These are phyloP conservation scores for Cystobasidiopsis lactophilus DNA, from an alignment of 768 basidiomycete species.

Conservation along the genomic window DNA sequence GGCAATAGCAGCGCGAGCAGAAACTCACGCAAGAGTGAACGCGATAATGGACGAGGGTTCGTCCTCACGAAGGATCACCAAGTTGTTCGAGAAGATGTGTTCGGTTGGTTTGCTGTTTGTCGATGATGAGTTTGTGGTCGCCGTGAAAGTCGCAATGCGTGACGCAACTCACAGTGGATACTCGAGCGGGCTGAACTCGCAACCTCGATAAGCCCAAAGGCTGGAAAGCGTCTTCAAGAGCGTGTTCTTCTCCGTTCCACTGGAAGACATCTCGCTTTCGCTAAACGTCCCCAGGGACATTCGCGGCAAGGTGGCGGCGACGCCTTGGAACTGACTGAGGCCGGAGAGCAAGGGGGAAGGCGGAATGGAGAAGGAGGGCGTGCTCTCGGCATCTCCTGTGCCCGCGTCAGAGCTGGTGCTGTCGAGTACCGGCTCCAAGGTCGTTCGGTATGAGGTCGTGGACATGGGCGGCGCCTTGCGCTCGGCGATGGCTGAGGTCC, in stretches of 20 bases:
- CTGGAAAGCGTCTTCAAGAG: constrained; percentile 64
- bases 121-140: neutral
- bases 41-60: constrained; percentile 97
- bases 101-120: constrained; percentile 29
- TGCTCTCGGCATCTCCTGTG: neutral
- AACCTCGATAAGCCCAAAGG: constrained; percentile 44
- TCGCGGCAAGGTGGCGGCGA: constrained; percentile 8
- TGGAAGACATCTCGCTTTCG: constrained; percentile 28
- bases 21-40: constrained; percentile 57
- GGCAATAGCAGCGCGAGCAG: neutral
- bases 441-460: too few species aligned
- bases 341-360: constrained; percentile 10
- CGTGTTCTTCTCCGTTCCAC: constrained; percentile 44
- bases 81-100: constrained; percentile 81
- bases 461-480: too few species aligned
- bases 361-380: constrained; percentile 12
- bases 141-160: constrained; percentile 27
- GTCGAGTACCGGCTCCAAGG: constrained; percentile 1
- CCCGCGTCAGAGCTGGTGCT: neutral
- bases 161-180: constrained; percentile 38
- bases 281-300: neutral
- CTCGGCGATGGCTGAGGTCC: too few species aligned
- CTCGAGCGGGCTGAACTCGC: constrained; percentile 34
- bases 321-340: neutral
- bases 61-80: constrained; percentile 83